These are phyloP conservation scores for Dorcoceras hygrometricum DNA, from an alignment of 257 asterid species.

Conservation along the genomic window DNA sequence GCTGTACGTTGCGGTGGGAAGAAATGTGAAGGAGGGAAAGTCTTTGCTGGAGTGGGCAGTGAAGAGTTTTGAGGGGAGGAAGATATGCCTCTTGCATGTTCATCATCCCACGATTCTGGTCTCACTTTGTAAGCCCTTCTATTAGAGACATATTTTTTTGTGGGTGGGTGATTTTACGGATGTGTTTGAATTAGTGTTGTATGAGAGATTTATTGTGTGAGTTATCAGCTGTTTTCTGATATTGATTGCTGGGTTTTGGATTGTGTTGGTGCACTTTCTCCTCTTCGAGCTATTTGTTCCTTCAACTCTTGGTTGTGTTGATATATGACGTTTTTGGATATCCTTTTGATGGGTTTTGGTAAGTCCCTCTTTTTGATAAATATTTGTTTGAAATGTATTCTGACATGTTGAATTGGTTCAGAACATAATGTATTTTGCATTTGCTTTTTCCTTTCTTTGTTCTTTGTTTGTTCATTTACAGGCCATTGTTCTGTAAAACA, in stretches of 20 bases:
- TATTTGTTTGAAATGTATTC: not conserved
- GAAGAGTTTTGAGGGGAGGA: conserved; percentile 45
- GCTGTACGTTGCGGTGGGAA: conserved; percentile 73
- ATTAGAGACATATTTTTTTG: not conserved
- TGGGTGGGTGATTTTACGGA: not conserved
- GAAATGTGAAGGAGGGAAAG: conserved; percentile 66
- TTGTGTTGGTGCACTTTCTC: conserved; percentile 1
- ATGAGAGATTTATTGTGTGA: conserved; percentile 15
- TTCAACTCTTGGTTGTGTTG: not conserved
- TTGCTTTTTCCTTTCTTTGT: not conserved
- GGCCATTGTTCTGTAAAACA: conserved; percentile 13
- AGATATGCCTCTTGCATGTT: conserved; percentile 67
- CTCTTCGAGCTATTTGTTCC: not conserved
- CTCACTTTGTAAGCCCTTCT: conserved; percentile 45
- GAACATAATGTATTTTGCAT: not conserved
- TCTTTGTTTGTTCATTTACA: not conserved
- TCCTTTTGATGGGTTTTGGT: conserved; percentile 10
- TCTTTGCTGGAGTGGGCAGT: conserved; percentile 58
- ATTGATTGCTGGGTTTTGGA: conserved; percentile 20
- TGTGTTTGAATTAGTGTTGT: conserved; percentile 8
- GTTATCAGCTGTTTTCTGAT: conserved; percentile 5
- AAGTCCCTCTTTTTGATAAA: not conserved
- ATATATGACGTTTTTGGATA: not conserved
- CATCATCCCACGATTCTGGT: conserved; percentile 56
- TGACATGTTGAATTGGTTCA: not conserved